These are phyloP conservation scores for Teratosphaeria gauchensis DNA, from an alignment of 2,329 filamentous ascomycete genomes.

Conservation along the genomic window DNA sequence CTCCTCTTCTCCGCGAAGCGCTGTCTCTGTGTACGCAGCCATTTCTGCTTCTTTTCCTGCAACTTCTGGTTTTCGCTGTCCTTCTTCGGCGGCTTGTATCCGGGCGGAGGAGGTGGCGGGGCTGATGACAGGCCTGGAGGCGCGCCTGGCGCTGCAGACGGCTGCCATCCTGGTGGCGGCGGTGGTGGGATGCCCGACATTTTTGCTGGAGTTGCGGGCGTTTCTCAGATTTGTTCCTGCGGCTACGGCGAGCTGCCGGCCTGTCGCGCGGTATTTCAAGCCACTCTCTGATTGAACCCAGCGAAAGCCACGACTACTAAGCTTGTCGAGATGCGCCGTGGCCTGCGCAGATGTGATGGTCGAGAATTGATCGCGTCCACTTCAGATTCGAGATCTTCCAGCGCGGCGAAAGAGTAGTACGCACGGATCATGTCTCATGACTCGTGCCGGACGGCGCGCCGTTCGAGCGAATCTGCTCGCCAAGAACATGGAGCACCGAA, in stretches of 20 bases:
- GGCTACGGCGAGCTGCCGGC: constrained; percentile 15
- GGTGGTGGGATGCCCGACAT: constrained; percentile 57
- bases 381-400: neutral
- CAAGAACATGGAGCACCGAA: neutral
- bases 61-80: constrained; percentile 89
- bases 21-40: constrained; percentile 82
- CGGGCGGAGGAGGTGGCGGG: constrained; percentile 62
- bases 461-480: neutral
- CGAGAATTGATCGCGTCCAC: neutral
- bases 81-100: constrained; percentile 69
- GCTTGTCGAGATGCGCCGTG: constrained; percentile 16
- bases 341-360: constrained; percentile 15
- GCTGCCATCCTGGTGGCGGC: constrained; percentile 57
- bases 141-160: constrained; percentile 34
- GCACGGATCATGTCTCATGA: neutral
- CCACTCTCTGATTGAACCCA: neutral
- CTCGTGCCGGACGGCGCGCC: neutral
- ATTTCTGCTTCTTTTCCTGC: constrained; percentile 98
- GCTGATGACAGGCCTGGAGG: constrained; percentile 43
- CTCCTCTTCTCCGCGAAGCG: constrained; percentile 96
- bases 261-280: neutral
- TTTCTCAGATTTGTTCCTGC: neutral
- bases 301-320: neutral
- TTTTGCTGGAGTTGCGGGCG: constrained; percentile 1
- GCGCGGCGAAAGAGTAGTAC: neutral